These are phyloP conservation scores for Achaetomiella virescens DNA, from an alignment of 495 filamentous ascomycete species.

Conservation along the genomic window DNA sequence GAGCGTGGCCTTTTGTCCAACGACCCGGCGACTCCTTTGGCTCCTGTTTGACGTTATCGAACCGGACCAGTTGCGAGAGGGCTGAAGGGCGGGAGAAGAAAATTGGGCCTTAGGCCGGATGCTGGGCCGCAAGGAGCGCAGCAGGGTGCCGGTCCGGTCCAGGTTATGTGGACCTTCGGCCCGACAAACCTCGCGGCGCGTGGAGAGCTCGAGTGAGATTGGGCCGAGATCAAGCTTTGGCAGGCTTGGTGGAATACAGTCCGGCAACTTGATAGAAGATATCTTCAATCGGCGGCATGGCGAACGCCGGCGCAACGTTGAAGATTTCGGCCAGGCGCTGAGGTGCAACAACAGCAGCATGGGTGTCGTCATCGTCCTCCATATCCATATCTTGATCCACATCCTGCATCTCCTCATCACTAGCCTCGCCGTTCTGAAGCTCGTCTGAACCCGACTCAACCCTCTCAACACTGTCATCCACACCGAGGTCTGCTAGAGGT, in stretches of 20 bases:
- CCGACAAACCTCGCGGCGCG: not conserved
- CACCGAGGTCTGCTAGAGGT: conserved; percentile 42
- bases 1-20: not conserved
- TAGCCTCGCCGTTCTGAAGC: conserved; percentile 43
- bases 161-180: not conserved
- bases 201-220: not conserved
- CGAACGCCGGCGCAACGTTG: conserved; percentile 64
- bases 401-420: conserved; percentile 38
- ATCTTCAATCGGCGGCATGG: conserved; percentile 69
- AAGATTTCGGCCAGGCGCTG: conserved; percentile 69
- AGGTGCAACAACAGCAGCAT: conserved; percentile 50
- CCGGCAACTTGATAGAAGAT: conserved; percentile 70
- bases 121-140: no score
- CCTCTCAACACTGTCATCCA: conserved; percentile 26
- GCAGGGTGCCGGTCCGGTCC: no score
- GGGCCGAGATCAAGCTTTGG: conserved; percentile 6
- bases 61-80: not conserved
- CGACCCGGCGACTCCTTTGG: not conserved
- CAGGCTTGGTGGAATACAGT: conserved; percentile 48
- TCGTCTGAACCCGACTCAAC: conserved; percentile 22
- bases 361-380: conserved; percentile 33
- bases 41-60: not conserved
- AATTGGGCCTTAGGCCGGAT: no score
- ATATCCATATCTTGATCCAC: conserved; percentile 31
- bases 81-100: not conserved